Percentiles rank a stretch among this genome's conserved stretches.
These are phyloP conservation scores for Aspergillus costaricaensis DNA, from an alignment of 2,329 filamentous ascomycete species.

Conservation along the genomic window DNA sequence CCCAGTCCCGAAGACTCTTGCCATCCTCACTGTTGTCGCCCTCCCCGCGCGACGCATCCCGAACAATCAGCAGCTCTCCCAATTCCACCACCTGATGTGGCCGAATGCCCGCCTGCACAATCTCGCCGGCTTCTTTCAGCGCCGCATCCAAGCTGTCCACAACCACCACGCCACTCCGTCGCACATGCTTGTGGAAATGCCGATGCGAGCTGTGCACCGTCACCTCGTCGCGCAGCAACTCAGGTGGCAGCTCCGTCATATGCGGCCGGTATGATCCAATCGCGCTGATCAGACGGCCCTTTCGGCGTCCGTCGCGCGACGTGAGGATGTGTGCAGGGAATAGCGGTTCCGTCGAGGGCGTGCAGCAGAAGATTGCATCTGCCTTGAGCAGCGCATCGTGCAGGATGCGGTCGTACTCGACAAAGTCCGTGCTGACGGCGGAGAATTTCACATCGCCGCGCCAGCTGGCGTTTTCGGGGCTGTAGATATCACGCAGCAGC, in stretches of 20 bases:
- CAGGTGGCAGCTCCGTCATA: constrained; percentile 82
- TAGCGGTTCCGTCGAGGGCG: constrained; percentile 70
- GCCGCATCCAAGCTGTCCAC: constrained; percentile 75
- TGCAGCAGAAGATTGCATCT: constrained; percentile 87
- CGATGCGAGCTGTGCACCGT: constrained; percentile 47
- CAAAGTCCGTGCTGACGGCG: constrained; percentile 69
- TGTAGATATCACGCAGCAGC: constrained; percentile 58
- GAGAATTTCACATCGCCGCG: constrained; percentile 69
- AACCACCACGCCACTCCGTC: constrained; percentile 61
- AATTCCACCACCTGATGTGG: constrained; percentile 81
- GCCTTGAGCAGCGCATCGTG: constrained; percentile 69
- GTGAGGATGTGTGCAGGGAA: constrained; percentile 76
- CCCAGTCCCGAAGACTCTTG: constrained; percentile 58
- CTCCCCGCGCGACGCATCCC: constrained; percentile 49
- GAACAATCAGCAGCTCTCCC: constrained; percentile 74
- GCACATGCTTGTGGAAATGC: constrained; percentile 53
- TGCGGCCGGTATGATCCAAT: constrained; percentile 60
- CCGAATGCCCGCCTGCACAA: constrained; percentile 73
- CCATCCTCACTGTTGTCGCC: constrained; percentile 40
- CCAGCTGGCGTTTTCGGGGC: constrained; percentile 58
- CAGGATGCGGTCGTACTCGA: constrained; percentile 67
- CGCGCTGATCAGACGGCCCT: constrained; percentile 47
- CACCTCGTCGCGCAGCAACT: constrained; percentile 68
- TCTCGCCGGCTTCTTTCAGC: constrained; percentile 80
- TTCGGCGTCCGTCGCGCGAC: constrained; percentile 50